Base-by-base conservation (phyloP, 495 filamentous ascomycete genomes). In the Podospora pseudopauciseta region DNA sequence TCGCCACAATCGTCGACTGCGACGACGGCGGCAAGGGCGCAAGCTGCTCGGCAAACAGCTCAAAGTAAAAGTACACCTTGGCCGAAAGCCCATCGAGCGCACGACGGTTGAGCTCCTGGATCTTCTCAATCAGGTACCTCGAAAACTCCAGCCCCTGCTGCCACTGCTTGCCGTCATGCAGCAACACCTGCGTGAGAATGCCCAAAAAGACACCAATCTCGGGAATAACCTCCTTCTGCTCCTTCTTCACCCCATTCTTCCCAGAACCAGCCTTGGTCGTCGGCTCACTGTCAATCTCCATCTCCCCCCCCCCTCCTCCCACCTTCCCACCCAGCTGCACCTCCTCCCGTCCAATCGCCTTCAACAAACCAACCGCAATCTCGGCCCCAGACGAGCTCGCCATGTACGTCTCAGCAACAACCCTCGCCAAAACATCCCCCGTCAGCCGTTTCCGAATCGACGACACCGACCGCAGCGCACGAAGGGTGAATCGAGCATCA, bases 61-160 rank as follows among this genome's bases (percentile, higher is more conserved):
- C 92, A 79, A 92, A 96, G 83, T 99, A 99, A 80, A 97, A 98
- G 85, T 98, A 99, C 66, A 95, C 92, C 76, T 94, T 93, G 55
- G 95, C 93, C 62, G 93, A 92, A 32, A 99, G 88, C 57, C 93
- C 91, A 75, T 99, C 95, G 68, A 99, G 82, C 18, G 95, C 97
- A 66, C 95, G 90, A 64, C 95, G 93, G 83, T 99, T 99, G 69
- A 95, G 82, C 44, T 88, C 83, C 70, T 96, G 94, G 74, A 98
- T 87, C 72, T 88, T 90, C 75, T 93, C 91, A 64, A 93, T 89
- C 56, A 97, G 83, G 68, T 85, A 85, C 23, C 84, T 86, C 30
- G 94, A 97, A 81, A 98, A 97, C 63, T 90, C 84, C 71, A 91
- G 88, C 54, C 95, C 95, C 58, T 83, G 80, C 77, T 95, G 84